Conservation (phyloP, 2,329 filamentous ascomycete species). For the Alternaria consortialis region DNA sequence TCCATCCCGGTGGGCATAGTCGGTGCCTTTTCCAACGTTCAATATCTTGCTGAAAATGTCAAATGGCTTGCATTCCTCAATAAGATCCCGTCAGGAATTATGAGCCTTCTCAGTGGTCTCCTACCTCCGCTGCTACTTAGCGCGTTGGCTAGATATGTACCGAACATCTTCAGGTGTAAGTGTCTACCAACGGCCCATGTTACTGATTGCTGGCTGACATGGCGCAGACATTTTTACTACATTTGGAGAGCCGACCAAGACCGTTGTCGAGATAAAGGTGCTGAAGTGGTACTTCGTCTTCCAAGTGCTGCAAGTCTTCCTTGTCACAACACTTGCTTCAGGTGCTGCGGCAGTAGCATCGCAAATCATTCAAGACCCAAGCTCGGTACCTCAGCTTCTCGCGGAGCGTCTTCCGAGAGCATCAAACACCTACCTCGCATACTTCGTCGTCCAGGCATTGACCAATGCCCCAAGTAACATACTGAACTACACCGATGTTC, state of each 20-base stretch:
- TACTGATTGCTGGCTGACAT: conserved; percentile 10
- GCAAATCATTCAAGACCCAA: conserved; percentile 70
- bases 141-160: conserved; percentile 85
- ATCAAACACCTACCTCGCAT: conserved; percentile 94
- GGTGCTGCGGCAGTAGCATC: conserved; percentile 76
- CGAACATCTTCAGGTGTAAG: conserved; percentile 80
- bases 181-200: conserved; percentile 23
- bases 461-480: conserved; percentile 78
- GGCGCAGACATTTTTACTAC: conserved; percentile 76
- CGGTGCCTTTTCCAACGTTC: conserved; percentile 85
- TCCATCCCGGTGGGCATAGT: conserved; percentile 79
- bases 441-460: conserved; percentile 92
- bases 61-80: conserved; percentile 78
- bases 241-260: conserved; percentile 80
- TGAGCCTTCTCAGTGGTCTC: conserved; percentile 85
- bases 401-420: conserved; percentile 79
- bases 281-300: conserved; percentile 93
- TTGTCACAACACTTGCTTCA: conserved; percentile 84
- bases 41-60: conserved; percentile 69
- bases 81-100: conserved; percentile 72
- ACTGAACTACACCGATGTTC: conserved; percentile 76
- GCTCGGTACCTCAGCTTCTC: conserved; percentile 69
- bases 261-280: conserved; percentile 84
- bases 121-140: conserved; percentile 81
- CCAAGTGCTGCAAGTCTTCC: conserved; percentile 90